These are phyloP conservation scores for Carex scoparia DNA, from an alignment of 176 grass and related monocot species.

Conservation along the genomic window DNA sequence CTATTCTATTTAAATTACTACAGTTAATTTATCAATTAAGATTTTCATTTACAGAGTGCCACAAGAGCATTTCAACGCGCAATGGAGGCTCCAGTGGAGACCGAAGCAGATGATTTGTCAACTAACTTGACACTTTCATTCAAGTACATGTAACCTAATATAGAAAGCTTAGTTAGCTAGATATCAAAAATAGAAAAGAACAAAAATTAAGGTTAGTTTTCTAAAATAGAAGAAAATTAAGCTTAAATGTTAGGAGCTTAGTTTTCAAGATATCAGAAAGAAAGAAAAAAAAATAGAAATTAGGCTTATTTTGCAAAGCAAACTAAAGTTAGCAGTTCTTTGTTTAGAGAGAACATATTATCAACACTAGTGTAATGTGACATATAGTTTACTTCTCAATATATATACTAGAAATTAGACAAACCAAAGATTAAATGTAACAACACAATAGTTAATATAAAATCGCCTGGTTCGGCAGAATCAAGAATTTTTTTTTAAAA, in stretches of 20 bases:
- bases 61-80: neutral
- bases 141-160: conserved; percentile 60
- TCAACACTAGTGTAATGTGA: neutral
- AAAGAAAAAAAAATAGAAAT: neutral
- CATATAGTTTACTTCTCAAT: neutral
- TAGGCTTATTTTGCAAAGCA: neutral
- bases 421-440: neutral
- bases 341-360: neutral
- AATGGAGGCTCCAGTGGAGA: neutral
- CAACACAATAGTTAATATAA: neutral
- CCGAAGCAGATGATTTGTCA: conserved; percentile 32
- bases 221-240: neutral
- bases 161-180: neutral
- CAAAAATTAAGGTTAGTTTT: neutral
- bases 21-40: conserved; percentile 4
- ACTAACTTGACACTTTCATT: conserved; percentile 76
- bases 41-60: conserved; percentile 2
- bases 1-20: neutral
- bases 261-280: neutral
- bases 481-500: too few species aligned
- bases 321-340: neutral
- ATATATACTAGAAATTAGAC: neutral
- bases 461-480: neutral
- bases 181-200: neutral
- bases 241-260: neutral